Evolutionary conservation across 139 green algal genomes (phyloP).

Genomic region (Chlamydomonas sphaeroides): DNA sequence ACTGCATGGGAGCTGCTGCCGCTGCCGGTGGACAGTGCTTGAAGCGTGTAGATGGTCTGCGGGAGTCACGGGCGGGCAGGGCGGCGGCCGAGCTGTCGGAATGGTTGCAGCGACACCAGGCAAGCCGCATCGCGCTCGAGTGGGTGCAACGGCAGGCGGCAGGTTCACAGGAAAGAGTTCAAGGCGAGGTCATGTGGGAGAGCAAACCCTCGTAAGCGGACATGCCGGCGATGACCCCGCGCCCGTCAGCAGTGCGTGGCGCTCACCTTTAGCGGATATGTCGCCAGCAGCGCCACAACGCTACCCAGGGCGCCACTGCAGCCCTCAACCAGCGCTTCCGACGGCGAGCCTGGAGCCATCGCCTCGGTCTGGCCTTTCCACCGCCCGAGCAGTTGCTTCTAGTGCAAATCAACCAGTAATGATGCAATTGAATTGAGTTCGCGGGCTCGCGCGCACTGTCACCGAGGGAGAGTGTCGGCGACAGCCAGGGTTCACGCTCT

Average conservation of each 20-base stretch:
- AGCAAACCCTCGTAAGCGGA: too few relatives aligned
- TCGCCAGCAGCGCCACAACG: constrained; percentile 70
- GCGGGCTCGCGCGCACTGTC: too few relatives aligned
- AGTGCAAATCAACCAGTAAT: too few relatives aligned
- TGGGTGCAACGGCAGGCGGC: too few relatives aligned
- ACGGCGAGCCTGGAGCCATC: too few relatives aligned
- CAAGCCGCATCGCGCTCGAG: too few relatives aligned
- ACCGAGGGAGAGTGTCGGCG: too few relatives aligned
- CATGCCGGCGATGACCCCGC: neutral
- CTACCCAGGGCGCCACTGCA: constrained; percentile 59
- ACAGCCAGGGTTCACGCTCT: too few relatives aligned
- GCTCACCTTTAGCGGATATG: constrained; percentile 79
- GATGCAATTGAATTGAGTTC: too few relatives aligned
- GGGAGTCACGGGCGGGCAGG: neutral
- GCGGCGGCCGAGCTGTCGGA: neutral
- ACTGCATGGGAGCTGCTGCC: neutral
- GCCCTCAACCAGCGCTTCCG: constrained; percentile 46
- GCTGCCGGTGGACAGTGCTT: constrained; percentile 38
- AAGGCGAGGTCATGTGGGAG: neutral
- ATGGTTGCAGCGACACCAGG: too few relatives aligned
- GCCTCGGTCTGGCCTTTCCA: too few relatives aligned
- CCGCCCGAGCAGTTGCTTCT: too few relatives aligned
- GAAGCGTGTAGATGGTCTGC: constrained; percentile 62
- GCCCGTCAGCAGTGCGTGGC: neutral
- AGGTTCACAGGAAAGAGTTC: neutral